A percentile compares a stretch with the other conserved stretches of the same genome.
Conservation (phyloP, 2,329 filamentous ascomycete species). For the Drechslera avenae region DNA sequence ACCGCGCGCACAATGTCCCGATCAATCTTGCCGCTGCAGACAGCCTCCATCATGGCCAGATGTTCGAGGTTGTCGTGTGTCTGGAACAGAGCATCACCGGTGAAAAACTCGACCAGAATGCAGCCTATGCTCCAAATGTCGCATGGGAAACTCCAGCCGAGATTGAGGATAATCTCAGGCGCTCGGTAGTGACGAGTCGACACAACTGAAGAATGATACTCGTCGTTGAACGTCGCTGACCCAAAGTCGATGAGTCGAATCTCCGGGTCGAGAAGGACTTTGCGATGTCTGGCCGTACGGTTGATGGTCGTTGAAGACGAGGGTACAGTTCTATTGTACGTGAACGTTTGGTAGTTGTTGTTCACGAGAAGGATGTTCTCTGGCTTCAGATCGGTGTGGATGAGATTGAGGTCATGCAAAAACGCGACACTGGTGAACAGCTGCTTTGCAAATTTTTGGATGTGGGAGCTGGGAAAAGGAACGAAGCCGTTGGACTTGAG, state of each 20-base stretch:
- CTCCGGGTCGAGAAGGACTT: conserved; percentile 68
- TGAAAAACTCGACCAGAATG: conserved; percentile 71
- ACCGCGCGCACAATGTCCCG: conserved; percentile 60
- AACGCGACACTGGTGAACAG: conserved; percentile 98
- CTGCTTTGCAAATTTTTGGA: conserved; percentile 94
- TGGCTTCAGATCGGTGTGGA: conserved; percentile 81
- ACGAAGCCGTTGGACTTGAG: conserved; percentile 94
- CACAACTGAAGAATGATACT: conserved; percentile 71
- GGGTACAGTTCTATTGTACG: conserved; percentile 70
- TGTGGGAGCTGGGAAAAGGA: conserved; percentile 97
- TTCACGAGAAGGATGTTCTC: conserved; percentile 71
- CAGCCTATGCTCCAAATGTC: conserved; percentile 74
- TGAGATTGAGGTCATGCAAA: conserved; percentile 93
- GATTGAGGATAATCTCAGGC: conserved; percentile 69
- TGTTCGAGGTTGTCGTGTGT: conserved; percentile 72
- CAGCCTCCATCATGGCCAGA: conserved; percentile 71
- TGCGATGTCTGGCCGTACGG: conserved; percentile 64
- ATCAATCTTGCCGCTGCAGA: conserved; percentile 63
- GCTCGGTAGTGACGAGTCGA: conserved; percentile 70
- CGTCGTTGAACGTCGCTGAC: conserved; percentile 70
- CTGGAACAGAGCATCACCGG: conserved; percentile 70
- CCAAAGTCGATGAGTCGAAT: conserved; percentile 72
- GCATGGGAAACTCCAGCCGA: conserved; percentile 71
- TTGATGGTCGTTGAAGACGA: conserved; percentile 65
- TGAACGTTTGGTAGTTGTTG: conserved; percentile 70